Evolutionary conservation across 768 basidiomycete genomes (phyloP), one percentile per base, ranked within the genome.

Genomic region (Mycena kentingensis): DNA sequence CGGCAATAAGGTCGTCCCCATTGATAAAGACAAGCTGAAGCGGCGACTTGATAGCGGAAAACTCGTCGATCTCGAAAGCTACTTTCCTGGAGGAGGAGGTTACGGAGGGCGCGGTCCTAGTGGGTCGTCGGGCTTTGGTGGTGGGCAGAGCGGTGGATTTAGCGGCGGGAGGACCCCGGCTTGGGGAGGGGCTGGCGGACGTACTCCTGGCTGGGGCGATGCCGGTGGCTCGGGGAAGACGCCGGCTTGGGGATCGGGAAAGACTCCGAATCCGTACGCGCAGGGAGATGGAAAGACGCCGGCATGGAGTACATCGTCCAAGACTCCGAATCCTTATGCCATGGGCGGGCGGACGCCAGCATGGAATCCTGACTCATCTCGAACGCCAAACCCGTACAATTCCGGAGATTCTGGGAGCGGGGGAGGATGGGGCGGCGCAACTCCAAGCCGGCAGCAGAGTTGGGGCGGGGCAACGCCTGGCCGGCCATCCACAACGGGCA

Each of bases 1-100:
- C 32, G 77, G 77, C 16, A 95, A 94, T 70, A 94, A 92, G 69
- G 77, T 94, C 19, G 85, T 99, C 52, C 87, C 86, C 32, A 85
- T 98, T 51, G 88, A 90, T 42, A 91, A 93, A 64, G 78, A 80
- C 38, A 91, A 90, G 64, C 69, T 96, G 18, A 78, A 82, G 56
- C 78, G 85, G 50, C 79, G 86, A 71, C 67, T 83, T 91, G 77
- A 78, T 2, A 75, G 83, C 60, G 87, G 87, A 1, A 71, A 70
- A 13, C 73, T 87, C 19, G 70, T 79, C 19, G 73, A 75, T 24
- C 74, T 90, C 38, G 83, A 74, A 51, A 44, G 29, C 63, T 66
- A 60, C 49, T 27, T 29, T 37, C 24, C 44, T 6, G 48, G 38
- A 4, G 44, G 13, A 24, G 24, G 22, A 7, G 57, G 57, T 12